Evolutionary conservation across 164 flowering plant genomes (phyloP).

Genomic region (Warburgia ugandensis): DNA sequence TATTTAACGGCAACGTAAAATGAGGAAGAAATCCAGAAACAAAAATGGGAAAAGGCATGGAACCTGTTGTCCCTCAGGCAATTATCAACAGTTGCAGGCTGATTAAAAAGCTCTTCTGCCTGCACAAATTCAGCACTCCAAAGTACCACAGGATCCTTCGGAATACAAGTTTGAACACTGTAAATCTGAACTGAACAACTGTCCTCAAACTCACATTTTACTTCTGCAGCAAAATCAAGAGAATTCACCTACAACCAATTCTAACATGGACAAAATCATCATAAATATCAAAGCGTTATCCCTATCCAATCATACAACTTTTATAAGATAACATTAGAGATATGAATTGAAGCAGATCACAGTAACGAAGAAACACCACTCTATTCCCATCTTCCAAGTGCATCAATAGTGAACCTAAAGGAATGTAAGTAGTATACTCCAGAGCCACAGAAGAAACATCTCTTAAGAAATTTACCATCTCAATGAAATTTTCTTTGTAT

Average conservation of each 20-base stretch:
- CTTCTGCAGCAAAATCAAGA: conserved; percentile 50
- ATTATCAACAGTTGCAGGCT: conserved; percentile 45
- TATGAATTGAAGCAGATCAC: background rate
- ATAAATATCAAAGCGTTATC: background rate
- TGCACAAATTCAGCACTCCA: conserved; percentile 27
- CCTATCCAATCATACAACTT: no score
- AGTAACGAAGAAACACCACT: no score
- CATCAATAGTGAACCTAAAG: background rate
- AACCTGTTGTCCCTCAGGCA: conserved; percentile 97
- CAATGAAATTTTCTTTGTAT: no score
- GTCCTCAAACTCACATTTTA: conserved; percentile 64
- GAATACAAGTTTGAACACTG: conserved; percentile 83
- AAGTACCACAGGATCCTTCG: conserved; percentile 75
- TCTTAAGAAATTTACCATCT: no score
- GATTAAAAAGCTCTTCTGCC: conserved; percentile 27
- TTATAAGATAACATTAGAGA: no score
- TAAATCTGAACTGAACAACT: conserved; percentile 79
- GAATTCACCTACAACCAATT: background rate
- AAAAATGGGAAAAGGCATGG: background rate
- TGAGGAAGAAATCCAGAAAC: conserved; percentile 3
- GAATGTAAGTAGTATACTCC: background rate
- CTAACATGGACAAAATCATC: background rate
- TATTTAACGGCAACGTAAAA: no score
- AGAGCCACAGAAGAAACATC: no score
- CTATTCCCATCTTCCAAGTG: no score